A percentile compares a stretch with the other conserved stretches of the same genome.
Evolutionary conservation across 306 rosid genomes (phyloP).

Genomic region (Fagus sylvatica): DNA sequence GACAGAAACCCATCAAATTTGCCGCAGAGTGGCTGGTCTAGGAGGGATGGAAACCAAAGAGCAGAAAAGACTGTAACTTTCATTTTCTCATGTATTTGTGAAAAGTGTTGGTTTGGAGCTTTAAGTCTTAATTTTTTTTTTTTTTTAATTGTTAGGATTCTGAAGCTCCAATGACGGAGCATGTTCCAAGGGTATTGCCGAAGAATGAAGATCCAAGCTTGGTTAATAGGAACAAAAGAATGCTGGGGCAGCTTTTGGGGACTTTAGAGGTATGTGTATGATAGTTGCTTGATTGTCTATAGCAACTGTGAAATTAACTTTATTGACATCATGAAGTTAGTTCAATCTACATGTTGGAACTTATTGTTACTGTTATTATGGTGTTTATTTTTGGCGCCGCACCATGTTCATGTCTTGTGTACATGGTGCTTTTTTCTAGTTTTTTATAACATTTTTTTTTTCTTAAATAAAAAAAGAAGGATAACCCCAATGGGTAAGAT

Average conservation of each 20-base stretch:
- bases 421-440: too few species aligned
- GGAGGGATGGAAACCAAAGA: constrained; percentile 60
- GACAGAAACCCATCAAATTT: constrained; percentile 44
- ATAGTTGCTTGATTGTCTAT: constrained; percentile 10
- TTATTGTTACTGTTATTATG: not conserved
- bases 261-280: constrained; percentile 72
- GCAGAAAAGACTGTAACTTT: constrained; percentile 49
- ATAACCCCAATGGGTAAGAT: too few species aligned
- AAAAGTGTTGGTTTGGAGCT: constrained; percentile 10
- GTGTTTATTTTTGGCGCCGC: not conserved
- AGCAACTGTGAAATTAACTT: not conserved
- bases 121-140: constrained; percentile 17
- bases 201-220: constrained; percentile 89
- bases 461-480: too few species aligned
- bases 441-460: too few species aligned
- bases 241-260: constrained; percentile 96
- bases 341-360: not conserved
- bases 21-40: constrained; percentile 55
- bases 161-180: constrained; percentile 59
- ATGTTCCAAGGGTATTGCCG: constrained; percentile 81
- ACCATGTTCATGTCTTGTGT: too few species aligned
- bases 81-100: not conserved
- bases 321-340: not conserved
- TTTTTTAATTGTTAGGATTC: constrained; percentile 48
- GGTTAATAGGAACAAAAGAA: constrained; percentile 90